These are phyloP conservation scores for Colletotrichum spinosum DNA, from an alignment of 2,329 filamentous ascomycete species.

Conservation along the genomic window DNA sequence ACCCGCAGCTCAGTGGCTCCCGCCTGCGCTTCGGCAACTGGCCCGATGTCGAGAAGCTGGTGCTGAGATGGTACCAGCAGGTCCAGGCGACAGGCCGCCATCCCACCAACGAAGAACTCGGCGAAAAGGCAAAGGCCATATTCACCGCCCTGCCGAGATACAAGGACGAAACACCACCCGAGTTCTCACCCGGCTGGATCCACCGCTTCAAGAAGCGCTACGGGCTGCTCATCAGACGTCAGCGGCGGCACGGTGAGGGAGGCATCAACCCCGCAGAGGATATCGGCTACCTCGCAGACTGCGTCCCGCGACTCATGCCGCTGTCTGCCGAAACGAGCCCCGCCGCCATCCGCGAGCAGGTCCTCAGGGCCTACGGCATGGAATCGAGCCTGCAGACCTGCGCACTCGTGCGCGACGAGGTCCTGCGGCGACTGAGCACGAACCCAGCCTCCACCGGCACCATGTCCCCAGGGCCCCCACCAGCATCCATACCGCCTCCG, in stretches of 20 bases:
- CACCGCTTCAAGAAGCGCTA: slow-evolving; percentile 74
- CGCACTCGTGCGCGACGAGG: slow-evolving; percentile 69
- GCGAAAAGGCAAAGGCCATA: slow-evolving; percentile 71
- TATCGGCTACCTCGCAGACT: slow-evolving; percentile 70
- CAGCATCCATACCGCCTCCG: slow-evolving; percentile 35
- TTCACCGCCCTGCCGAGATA: slow-evolving; percentile 70
- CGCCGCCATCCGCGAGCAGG: slow-evolving; percentile 67
- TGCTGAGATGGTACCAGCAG: slow-evolving; percentile 66
- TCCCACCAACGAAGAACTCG: slow-evolving; percentile 72
- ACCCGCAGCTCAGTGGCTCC: slow-evolving; percentile 70
- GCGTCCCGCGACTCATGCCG: slow-evolving; percentile 69
- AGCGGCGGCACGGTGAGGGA: slow-evolving; percentile 63
- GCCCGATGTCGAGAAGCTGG: slow-evolving; percentile 71
- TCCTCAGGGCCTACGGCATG: slow-evolving; percentile 66
- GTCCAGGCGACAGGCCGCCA: slow-evolving; percentile 64
- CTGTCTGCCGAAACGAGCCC: slow-evolving; percentile 70
- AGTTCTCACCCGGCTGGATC: slow-evolving; percentile 74
- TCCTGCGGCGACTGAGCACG: slow-evolving; percentile 54
- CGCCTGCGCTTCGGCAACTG: slow-evolving; percentile 73
- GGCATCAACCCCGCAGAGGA: slow-evolving; percentile 64
- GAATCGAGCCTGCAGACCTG: slow-evolving; percentile 65
- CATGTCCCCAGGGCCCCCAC: slow-evolving; percentile 18
- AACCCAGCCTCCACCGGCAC: slow-evolving; percentile 29
- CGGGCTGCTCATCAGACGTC: slow-evolving; percentile 67
- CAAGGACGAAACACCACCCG: slow-evolving; percentile 69